Base-by-base conservation (phyloP, 306 rosid species). In the Datisca glomerata region DNA sequence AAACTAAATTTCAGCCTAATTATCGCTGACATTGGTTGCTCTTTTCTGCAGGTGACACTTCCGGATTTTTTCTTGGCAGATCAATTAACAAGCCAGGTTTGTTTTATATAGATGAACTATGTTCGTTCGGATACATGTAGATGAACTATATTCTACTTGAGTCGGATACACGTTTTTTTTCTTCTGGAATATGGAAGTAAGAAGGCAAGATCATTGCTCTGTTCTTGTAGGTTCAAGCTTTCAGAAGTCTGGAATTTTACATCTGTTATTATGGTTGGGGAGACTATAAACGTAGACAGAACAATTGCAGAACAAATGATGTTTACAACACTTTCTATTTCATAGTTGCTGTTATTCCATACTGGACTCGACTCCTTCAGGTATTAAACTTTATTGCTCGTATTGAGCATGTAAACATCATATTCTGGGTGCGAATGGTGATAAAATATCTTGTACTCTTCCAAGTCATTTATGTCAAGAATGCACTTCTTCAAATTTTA, bases 11-110 rank as follows among this genome's bases (percentile, higher is more conserved):
- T n/a, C n/a, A n/a, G n/a, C n/a, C n/a, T n/a, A n/a, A n/a, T n/a
- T n/a, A n/a, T n/a, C n/a, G n/a, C n/a, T n/a, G n/a, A n/a, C n/a
- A n/a, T n/a, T n/a, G n/a, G n/a, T n/a, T n/a, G n/a, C n/a, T n/a
- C n/a, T n/a, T 43, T 37, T 13, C 22, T 20, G 25, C 69, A 80
- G 92, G 92, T 80, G 34, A 58, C 75, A 44, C 70, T 80, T 35
- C 69, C 85, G 13, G 85, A 80, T 61, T 80, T 80, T 73, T 69
- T 75, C 51, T 66, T 80, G 78, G 85, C 76, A 28, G 81, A 80
- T 69, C 92, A 80, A 50, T 55, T 80, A 19, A 80, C 92, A 2
- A 80, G 92, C 60, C 91, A 79, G 78, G 86, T 77, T 44, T 19
- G 65, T 42, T 13, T 24, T 3, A 35, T 15, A 20, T 15, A 15